Evolutionary conservation across 2,329 filamentous ascomycete species (phyloP).

Genomic region (Cladosporium colombiae): DNA sequence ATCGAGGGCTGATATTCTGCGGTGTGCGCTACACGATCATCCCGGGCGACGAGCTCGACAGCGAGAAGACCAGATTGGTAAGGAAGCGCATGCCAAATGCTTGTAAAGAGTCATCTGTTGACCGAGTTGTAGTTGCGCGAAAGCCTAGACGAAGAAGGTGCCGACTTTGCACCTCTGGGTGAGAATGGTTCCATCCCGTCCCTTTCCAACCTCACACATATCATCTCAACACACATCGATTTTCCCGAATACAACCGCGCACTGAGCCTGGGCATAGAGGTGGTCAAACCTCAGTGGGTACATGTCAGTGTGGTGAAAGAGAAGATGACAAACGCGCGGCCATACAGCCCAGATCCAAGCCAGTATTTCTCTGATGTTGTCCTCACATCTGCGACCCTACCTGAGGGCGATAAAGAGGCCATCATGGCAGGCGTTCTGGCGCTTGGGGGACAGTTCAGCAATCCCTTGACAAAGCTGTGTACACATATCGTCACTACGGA

Average conservation of each 20-base stretch:
- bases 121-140: background rate
- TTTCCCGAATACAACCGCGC: constrained; percentile 83
- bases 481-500: constrained; percentile 88
- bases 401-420: constrained; percentile 82
- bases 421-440: constrained; percentile 88
- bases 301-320: constrained; percentile 66
- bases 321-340: constrained; percentile 74
- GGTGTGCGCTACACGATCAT: constrained; percentile 46
- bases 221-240: constrained; percentile 77
- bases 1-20: constrained; percentile 37
- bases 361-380: constrained; percentile 87
- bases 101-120: background rate
- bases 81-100: background rate
- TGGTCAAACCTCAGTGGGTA: constrained; percentile 83
- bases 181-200: constrained; percentile 43
- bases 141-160: constrained; percentile 40
- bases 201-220: constrained; percentile 58
- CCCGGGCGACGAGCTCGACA: constrained; percentile 39
- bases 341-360: constrained; percentile 85
- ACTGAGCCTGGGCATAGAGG: constrained; percentile 75
- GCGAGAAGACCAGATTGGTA: constrained; percentile 10
- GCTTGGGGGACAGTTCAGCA: constrained; percentile 79
- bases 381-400: constrained; percentile 80
- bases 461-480: constrained; percentile 69
- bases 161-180: constrained; percentile 46